A percentile compares a stretch with the other conserved stretches of the same genome.
phyloP scores from a whole-genome alignment of 2,329 filamentous ascomycete genomes.

The Sporothrix inflata region DNA sequence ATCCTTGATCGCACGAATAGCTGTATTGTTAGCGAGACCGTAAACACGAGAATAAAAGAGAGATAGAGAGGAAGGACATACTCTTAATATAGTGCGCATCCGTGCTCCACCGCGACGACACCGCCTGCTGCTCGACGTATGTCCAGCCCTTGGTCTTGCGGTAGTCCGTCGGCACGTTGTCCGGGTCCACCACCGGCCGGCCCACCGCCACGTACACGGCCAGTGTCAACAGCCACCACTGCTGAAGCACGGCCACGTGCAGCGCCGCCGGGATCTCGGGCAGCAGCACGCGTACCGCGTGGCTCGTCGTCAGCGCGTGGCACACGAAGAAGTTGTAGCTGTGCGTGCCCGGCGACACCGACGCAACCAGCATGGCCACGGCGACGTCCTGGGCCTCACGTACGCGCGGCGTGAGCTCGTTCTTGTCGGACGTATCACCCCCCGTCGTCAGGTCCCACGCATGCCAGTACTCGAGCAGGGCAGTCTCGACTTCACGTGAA shows the following conservation, averaged over 20 bases:
- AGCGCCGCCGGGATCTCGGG: slow-evolving; percentile 73
- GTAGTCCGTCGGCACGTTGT: slow-evolving; percentile 62
- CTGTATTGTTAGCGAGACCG: slow-evolving; percentile 45
- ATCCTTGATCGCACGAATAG: slow-evolving; percentile 73
- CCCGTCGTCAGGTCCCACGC: slow-evolving; percentile 59
- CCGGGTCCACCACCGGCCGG: slow-evolving; percentile 71
- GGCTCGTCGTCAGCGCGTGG: slow-evolving; percentile 81
- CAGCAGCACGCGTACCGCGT: slow-evolving; percentile 84
- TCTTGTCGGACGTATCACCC: slow-evolving; percentile 47
- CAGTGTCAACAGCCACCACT: slow-evolving; percentile 88
- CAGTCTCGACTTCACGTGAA: slow-evolving; percentile 51
- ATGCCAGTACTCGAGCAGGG: slow-evolving; percentile 87
- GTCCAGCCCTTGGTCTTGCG: slow-evolving; percentile 73
- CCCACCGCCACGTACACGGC: slow-evolving; percentile 76
- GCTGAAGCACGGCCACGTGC: slow-evolving; percentile 73
- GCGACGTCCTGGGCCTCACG: slow-evolving; percentile 68
- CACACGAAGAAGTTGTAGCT: slow-evolving; percentile 80
- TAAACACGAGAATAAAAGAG: background rate
- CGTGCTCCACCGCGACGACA: slow-evolving; percentile 67
- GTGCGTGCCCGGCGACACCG: slow-evolving; percentile 59
- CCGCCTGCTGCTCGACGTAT: slow-evolving; percentile 71
- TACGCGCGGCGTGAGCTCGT: slow-evolving; percentile 73
- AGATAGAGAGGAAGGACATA: slow-evolving; percentile 41
- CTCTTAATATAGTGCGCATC: slow-evolving; percentile 89
- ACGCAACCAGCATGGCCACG: slow-evolving; percentile 64